Conservation (phyloP, 2,329 filamentous ascomycete genomes). For the Neurospora sp. region DNA sequence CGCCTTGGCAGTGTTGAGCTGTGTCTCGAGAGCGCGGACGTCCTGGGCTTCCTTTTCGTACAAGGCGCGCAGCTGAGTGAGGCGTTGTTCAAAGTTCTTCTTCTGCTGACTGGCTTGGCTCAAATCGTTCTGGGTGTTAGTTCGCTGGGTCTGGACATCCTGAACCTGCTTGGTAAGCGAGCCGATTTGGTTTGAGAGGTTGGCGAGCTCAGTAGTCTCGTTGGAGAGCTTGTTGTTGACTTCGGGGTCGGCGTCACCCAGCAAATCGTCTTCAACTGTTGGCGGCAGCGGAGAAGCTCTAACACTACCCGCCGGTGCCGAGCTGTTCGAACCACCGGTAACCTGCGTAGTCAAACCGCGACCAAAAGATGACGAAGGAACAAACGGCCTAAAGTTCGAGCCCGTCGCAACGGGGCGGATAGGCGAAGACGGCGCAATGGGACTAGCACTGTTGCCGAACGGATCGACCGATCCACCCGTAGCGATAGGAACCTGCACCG, state of each 20-base stretch:
- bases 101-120: slow-evolving; percentile 78
- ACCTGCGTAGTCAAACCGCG: slow-evolving; percentile 67
- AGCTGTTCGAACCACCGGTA: slow-evolving; percentile 53
- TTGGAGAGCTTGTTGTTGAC: slow-evolving; percentile 79
- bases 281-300: slow-evolving; percentile 20
- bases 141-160: slow-evolving; percentile 76
- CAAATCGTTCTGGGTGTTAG: slow-evolving; percentile 69
- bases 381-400: slow-evolving; percentile 74
- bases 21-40: slow-evolving; percentile 75
- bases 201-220: slow-evolving; percentile 87
- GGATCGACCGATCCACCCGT: slow-evolving; percentile 69
- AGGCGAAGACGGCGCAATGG: slow-evolving; percentile 42
- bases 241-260: slow-evolving; percentile 85
- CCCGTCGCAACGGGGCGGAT: slow-evolving; percentile 37
- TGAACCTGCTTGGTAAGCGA: slow-evolving; percentile 90
- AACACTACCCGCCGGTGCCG: slow-evolving; percentile 30
- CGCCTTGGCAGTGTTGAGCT: slow-evolving; percentile 62
- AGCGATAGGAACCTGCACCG: slow-evolving; percentile 52
- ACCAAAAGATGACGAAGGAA: slow-evolving; percentile 87
- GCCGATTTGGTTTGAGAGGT: slow-evolving; percentile 90
- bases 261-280: slow-evolving; percentile 62
- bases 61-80: slow-evolving; percentile 74
- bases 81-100: slow-evolving; percentile 80
- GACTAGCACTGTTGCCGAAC: slow-evolving; percentile 43
- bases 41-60: slow-evolving; percentile 92